These are phyloP conservation scores for Pouteria glomerata DNA, from an alignment of 148 eudicot genomes.

Conservation along the genomic window DNA sequence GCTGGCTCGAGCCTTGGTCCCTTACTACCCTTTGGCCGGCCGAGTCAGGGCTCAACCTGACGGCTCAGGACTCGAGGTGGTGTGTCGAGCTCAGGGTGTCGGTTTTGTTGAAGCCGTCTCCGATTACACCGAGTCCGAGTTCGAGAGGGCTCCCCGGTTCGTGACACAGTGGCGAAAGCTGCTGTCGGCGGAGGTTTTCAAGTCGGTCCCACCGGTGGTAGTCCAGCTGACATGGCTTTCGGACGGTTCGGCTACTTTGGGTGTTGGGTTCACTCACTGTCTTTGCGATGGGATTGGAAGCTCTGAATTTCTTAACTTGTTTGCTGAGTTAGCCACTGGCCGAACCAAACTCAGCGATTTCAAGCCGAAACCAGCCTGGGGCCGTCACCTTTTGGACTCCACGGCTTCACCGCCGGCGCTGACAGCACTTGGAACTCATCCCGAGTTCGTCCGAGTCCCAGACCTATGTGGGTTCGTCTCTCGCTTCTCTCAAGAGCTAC, in stretches of 20 bases:
- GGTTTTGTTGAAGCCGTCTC: constrained; percentile 59
- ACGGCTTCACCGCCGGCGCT: background rate
- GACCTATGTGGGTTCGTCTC: constrained; percentile 44
- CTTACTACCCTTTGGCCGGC: constrained; percentile 69
- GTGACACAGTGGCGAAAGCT: constrained; percentile 55
- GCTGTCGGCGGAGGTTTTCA: constrained; percentile 48
- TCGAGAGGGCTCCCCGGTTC: constrained; percentile 48
- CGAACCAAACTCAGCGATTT: constrained; percentile 6
- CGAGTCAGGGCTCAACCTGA: constrained; percentile 40
- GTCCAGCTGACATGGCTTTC: constrained; percentile 86
- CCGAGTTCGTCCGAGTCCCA: constrained; percentile 53
- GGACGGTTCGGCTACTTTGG: constrained; percentile 49
- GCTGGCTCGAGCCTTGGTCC: constrained; percentile 50
- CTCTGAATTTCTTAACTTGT: constrained; percentile 45
- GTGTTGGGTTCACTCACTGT: constrained; percentile 61
- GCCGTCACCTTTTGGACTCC: constrained; percentile 44
- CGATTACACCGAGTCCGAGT: constrained; percentile 25
- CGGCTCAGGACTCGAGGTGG: constrained; percentile 48
- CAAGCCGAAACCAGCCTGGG: constrained; percentile 45
- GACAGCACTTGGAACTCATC: constrained; percentile 24
- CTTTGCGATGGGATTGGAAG: constrained; percentile 73
- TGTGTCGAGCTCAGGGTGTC: constrained; percentile 59
- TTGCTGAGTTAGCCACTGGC: constrained; percentile 44
- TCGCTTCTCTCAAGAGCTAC: constrained; percentile 30
- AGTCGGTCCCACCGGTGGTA: constrained; percentile 50